Evolutionary conservation across 495 filamentous ascomycete species (phyloP), one percentile per base, ranked within the genome.

Genomic region (Beverwykella pulmonaria): DNA sequence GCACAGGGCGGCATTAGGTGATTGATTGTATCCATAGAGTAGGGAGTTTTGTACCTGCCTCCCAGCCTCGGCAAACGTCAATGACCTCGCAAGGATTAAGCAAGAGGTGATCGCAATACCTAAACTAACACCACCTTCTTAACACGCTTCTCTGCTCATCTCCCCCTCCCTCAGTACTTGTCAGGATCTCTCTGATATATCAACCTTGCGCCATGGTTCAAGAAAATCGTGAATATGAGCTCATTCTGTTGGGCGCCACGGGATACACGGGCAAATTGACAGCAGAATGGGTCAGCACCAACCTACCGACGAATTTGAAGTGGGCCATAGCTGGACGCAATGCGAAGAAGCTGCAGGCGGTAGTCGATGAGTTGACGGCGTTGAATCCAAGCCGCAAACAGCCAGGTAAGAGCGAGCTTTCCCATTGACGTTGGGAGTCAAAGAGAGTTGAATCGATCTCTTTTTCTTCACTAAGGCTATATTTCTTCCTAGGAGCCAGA

Each of bases 321-420:
- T 98, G 93, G 93, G 93, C 92, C 25, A 79, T 97, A 52, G 91
- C 92, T 10, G 93, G 93, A 19, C 88, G 93, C 27, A 93, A 91
- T 8, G 77, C 79, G 25, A 74, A 78, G 48, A 97, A 95, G 75
- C 82, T 98, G 14, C 82, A 89, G 65, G 71, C 77, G 22, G 76
- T 96, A 25, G 83, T 84, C n/a, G 76, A 85, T 65, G 83, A 89
- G 59, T 82, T 90, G 71, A 85, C 86, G 63, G 61, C 73, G 17
- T 74, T 91, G 47, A 91, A 92, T 75, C 79, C 84, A 3, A 88
- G 95, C 76, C 87, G 92, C 26, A 59, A 77, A 50, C 82, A 85
- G 29, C 91, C 92, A 70, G 84, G 86, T 90, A 82, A 68, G 61
- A 58, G 32, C 9, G 6, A 5, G 5, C 32, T 14, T 44, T 44